A percentile compares a stretch with the other conserved stretches of the same genome.
Conservation (phyloP, 306 rosid genomes). For the Delonix regia region DNA sequence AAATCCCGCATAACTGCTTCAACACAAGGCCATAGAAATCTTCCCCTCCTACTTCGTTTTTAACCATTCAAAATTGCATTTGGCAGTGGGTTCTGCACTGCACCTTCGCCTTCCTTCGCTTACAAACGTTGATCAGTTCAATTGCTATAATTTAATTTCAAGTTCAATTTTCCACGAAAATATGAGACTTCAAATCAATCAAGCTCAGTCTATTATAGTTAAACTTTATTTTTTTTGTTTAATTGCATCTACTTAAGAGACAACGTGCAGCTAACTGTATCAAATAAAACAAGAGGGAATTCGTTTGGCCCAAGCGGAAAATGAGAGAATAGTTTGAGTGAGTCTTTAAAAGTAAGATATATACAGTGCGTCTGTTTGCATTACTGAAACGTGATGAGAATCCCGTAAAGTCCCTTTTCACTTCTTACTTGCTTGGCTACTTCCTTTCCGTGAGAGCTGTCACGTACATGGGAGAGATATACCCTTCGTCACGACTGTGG, state of each 20-base stretch:
- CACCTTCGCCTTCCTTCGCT: neutral
- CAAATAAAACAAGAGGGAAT: neutral
- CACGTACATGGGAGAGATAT: neutral
- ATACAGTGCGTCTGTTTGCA: no score
- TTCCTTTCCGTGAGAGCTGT: neutral
- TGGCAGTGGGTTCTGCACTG: constrained; percentile 2
- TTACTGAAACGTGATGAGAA: neutral
- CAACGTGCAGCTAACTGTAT: no score
- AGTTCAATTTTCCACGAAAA: neutral
- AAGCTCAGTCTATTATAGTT: neutral
- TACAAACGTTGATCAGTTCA: neutral
- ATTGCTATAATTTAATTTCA: no score
- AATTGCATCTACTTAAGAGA: neutral
- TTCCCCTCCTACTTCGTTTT: neutral
- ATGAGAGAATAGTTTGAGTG: neutral
- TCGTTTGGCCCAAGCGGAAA: neutral
- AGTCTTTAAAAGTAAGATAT: neutral
- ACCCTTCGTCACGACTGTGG: no score
- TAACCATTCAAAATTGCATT: neutral
- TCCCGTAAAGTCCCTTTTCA: neutral
- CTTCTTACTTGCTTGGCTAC: neutral
- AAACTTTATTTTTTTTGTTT: neutral
- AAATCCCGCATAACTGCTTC: neutral
- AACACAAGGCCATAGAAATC: neutral
- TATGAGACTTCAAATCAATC: neutral